Evolutionary conservation across 164 flowering plant genomes (phyloP).

Genomic region (Annona squamosa): DNA sequence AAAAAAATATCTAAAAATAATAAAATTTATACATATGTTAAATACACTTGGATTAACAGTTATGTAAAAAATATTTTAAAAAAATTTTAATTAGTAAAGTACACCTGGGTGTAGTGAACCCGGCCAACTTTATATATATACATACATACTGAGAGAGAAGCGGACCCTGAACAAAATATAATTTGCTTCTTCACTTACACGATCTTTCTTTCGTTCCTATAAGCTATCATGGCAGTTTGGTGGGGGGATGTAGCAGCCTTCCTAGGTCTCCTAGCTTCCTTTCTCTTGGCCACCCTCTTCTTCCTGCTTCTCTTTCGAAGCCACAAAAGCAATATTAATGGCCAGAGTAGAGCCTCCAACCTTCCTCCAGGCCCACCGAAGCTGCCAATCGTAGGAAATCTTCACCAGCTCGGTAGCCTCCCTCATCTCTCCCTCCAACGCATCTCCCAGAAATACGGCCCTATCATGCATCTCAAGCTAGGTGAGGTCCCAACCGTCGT

Average conservation of each 20-base stretch:
- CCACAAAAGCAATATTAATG: neutral
- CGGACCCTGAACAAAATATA: too few species aligned
- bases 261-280: slow-evolving; percentile 4
- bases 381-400: slow-evolving; percentile 57
- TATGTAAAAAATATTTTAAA: too few species aligned
- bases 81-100: too few species aligned
- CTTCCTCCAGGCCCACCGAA: slow-evolving; percentile 47
- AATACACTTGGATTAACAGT: too few species aligned
- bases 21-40: too few species aligned
- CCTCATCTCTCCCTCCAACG: slow-evolving; percentile 42
- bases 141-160: too few species aligned
- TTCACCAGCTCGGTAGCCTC: slow-evolving; percentile 46
- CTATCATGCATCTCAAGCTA: slow-evolving; percentile 38
- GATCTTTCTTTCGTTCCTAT: too few species aligned
- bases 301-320: neutral
- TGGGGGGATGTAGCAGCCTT: neutral
- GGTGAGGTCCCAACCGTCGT: slow-evolving; percentile 49
- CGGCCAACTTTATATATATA: too few species aligned
- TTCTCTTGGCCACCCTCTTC: slow-evolving; percentile 12
- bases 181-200: too few species aligned
- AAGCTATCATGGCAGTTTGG: neutral
- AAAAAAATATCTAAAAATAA: too few species aligned
- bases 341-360: slow-evolving; percentile 14
- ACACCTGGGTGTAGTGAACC: too few species aligned
- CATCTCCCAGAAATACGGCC: slow-evolving; percentile 36